Base-by-base conservation (phyloP, 164 flowering plant species). In the Cinnamomum micranthum region DNA sequence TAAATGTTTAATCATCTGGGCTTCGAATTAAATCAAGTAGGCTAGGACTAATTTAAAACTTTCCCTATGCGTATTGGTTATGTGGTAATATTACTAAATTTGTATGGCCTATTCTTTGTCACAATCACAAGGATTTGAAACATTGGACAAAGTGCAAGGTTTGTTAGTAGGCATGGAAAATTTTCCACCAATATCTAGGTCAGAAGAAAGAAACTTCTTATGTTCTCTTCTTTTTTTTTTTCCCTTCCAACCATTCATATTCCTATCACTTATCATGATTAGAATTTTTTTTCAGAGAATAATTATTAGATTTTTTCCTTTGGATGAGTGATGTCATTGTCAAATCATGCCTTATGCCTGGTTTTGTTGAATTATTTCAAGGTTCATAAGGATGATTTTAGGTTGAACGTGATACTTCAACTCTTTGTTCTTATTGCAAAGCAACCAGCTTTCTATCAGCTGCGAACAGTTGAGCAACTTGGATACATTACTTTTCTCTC, bases 401-500 rank as follows among this genome's bases (percentile, higher is more conserved):
- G 80, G 79, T 65, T 88, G 86, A 95, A 95, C 82, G 95, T 86
- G 59, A 91, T 86, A 77, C 95, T 95, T 78, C 93, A 95, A 86
- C 98, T 95, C 71, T 89, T 95, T 87, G 94, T 90, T 73, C 86
- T 91, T 20, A 77, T 89, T 31, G 98, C 98, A 35, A 93, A 95
- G 86, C 98, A 92, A 81, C 87, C 97, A 69, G 87, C 97, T 28
- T 95, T 95, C 78, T 95, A 93, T 84, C 99, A 93, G 82, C 98
- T 95, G 79, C 84, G 99, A 86, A 81, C 98, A 4, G 96, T 95
- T 81, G 99, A 95, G 89, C 99, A 95, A 80, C 97, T 95, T 84
- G 99, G 99, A 62, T 95, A 95, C 82, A 88, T 95, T 71, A 88
- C 95, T 73, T 88, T 71, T 33, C 92, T 95, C 65, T 68, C 81